Evolutionary conservation across 2,329 filamentous ascomycete genomes (phyloP).

Genomic region (Onygenales sp.): DNA sequence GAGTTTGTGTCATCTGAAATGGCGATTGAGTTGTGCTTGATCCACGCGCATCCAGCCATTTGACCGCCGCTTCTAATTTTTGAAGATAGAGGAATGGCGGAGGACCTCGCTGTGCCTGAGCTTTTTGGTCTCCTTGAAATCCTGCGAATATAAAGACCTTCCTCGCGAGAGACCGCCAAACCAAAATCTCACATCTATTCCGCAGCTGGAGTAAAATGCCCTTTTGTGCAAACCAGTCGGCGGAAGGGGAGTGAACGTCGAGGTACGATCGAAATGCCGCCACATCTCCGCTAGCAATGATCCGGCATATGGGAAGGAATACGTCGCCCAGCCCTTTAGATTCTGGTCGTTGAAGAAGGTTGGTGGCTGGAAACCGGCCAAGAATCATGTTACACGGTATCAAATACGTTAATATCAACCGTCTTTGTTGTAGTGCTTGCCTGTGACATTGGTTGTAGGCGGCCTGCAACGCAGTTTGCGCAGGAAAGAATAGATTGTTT

Average conservation of each 20-base stretch:
- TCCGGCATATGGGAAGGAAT: conserved; percentile 63
- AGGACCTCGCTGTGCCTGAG: conserved; percentile 39
- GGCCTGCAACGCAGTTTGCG: conserved; percentile 63
- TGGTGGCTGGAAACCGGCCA: conserved; percentile 65
- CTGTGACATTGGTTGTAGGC: conserved; percentile 68
- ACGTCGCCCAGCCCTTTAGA: conserved; percentile 53
- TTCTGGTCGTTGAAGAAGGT: conserved; percentile 61
- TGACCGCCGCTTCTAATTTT: conserved; percentile 56
- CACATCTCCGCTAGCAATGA: conserved; percentile 67
- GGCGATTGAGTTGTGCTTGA: neutral
- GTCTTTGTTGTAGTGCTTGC: conserved; percentile 56
- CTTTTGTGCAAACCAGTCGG: conserved; percentile 65
- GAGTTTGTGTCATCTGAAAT: neutral
- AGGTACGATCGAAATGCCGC: conserved; percentile 62
- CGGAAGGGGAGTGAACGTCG: conserved; percentile 42
- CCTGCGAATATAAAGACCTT: conserved; percentile 72
- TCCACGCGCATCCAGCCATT: conserved; percentile 47
- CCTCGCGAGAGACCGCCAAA: conserved; percentile 75
- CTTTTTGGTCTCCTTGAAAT: conserved; percentile 46
- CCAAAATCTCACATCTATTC: conserved; percentile 67
- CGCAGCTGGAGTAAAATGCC: conserved; percentile 67
- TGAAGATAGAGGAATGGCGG: conserved; percentile 65
- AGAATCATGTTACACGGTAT: conserved; percentile 75
- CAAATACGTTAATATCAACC: conserved; percentile 72
- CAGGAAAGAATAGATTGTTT: conserved; percentile 71